Conservation (phyloP, 2,329 filamentous ascomycete species). For the Colletotrichum kahawae region DNA sequence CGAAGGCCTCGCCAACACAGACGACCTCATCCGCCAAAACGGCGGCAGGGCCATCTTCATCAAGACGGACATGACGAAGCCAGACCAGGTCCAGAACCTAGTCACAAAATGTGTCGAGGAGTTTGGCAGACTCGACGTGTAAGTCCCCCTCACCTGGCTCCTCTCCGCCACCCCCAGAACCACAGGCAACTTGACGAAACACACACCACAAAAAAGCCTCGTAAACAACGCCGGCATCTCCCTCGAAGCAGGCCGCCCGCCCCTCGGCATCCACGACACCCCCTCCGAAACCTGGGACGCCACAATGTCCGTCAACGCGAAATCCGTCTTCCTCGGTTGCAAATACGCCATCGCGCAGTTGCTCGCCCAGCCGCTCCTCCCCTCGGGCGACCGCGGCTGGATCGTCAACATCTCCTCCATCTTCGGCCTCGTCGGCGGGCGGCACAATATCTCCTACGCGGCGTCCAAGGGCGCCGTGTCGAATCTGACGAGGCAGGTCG, state of each 20-base stretch:
- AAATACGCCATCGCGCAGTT: constrained; percentile 55
- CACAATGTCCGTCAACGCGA: constrained; percentile 41
- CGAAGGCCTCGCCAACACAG: background rate
- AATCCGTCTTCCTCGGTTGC: constrained; percentile 42
- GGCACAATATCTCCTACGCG: constrained; percentile 39
- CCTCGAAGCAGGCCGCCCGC: constrained; percentile 36
- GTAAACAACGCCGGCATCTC: constrained; percentile 54
- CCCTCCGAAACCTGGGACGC: constrained; percentile 49
- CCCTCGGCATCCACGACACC: constrained; percentile 48
- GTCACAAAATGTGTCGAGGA: background rate
- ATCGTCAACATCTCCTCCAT: constrained; percentile 55
- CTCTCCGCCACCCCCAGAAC: background rate
- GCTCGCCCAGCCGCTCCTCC: constrained; percentile 47
- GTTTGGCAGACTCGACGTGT: background rate
- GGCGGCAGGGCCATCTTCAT: background rate
- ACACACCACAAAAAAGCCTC: constrained; percentile 37
- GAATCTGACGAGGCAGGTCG: constrained; percentile 52
- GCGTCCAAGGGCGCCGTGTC: constrained; percentile 55
- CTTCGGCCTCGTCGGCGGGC: constrained; percentile 40
- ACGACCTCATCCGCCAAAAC: background rate
- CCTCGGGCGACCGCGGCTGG: constrained; percentile 48
- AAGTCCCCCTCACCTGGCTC: background rate
- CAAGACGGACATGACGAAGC: background rate
- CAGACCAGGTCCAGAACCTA: background rate
- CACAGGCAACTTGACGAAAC: constrained; percentile 34